These are phyloP conservation scores for Trametes polyzona DNA, from an alignment of 1,284 basidiomycete species.

Conservation along the genomic window DNA sequence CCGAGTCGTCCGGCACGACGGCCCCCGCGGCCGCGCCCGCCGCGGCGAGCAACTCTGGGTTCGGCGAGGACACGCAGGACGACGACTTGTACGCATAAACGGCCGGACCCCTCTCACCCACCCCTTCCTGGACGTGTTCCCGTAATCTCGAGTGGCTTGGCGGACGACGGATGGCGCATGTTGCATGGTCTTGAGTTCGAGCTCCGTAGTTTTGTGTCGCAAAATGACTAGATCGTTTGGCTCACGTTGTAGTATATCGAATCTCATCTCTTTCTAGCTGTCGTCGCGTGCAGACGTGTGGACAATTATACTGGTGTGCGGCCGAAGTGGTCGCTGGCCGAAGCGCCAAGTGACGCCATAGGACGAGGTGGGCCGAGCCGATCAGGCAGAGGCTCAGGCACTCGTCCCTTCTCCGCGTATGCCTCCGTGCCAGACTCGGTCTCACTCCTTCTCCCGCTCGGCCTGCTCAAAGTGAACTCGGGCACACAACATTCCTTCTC, in stretches of 20 bases:
- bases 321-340: not conserved
- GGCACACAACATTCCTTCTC: not conserved
- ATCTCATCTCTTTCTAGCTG: constrained; percentile 13
- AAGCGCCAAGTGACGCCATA: constrained; percentile 23
- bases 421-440: constrained; percentile 1
- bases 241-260: constrained; percentile 23
- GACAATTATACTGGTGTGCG: not conserved
- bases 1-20: constrained; percentile 65
- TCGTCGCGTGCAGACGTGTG: not conserved
- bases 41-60: constrained; percentile 78
- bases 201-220: constrained; percentile 17
- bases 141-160: constrained; percentile 3
- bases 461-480: too few species aligned
- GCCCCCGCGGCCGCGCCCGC: constrained; percentile 49
- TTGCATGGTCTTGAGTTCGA: constrained; percentile 14
- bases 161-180: constrained; percentile 10
- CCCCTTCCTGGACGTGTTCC: too few species aligned
- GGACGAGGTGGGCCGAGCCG: not conserved
- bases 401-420: not conserved
- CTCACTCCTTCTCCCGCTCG: not conserved
- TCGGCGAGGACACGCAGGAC: constrained; percentile 80
- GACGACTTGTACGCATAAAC: constrained; percentile 85
- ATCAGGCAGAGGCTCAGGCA: not conserved
- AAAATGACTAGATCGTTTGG: constrained; percentile 25
- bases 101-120: not conserved